Base-by-base conservation (phyloP, 2,329 filamentous ascomycete genomes). In the Harringtonia aguacate region DNA sequence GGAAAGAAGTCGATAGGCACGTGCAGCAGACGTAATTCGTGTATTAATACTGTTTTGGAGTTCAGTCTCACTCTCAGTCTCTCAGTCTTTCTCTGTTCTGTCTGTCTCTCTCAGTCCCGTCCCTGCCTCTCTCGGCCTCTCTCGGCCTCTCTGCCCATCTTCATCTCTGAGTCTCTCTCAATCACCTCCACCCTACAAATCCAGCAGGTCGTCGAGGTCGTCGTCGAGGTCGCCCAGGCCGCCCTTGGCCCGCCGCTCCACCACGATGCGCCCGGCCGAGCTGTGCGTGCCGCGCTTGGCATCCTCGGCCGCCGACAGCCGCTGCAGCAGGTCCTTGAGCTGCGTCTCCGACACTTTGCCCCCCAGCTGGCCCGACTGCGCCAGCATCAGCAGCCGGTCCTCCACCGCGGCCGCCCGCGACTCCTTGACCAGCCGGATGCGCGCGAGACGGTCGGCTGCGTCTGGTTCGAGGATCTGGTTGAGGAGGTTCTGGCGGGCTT, bases 341-440 rank as follows among this genome's bases (percentile, higher is more conserved):
- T 97, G 89, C 39, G 82, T 80, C 65, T 98, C 92, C 1, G 84
- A 90, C 38, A 98, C 87, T 62, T 95, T 94, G 49, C 78, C 69
- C 44, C 86, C 73, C 55, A 98, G 70, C 69, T 97, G 92, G 21
- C 90, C 89, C 21, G 81, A 77, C 57, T 88, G 79, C 46, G 92
- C 90, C 46, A 98, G 77, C 79, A 83, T 88, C 63, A 98, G 89
- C 45, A 98, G 76, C 41, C 90, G 69, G 72, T 94, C 89, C 70
- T 98, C 92, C 46, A 98, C 79, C 57, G 95, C 88, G 49, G 75
- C 77, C 30, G 92, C 92, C 56, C 92, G 86, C 55, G 83, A 81
- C 61, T 89, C 87, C 67, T 97, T 97, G 59, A 98, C 92, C 48
- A 98, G 80, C 29, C 90, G 84, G 67, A 98, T 97, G 52, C 92